Evolutionary conservation across 1,284 basidiomycete genomes (phyloP).

Genomic region (Hortiboletus rubellus): DNA sequence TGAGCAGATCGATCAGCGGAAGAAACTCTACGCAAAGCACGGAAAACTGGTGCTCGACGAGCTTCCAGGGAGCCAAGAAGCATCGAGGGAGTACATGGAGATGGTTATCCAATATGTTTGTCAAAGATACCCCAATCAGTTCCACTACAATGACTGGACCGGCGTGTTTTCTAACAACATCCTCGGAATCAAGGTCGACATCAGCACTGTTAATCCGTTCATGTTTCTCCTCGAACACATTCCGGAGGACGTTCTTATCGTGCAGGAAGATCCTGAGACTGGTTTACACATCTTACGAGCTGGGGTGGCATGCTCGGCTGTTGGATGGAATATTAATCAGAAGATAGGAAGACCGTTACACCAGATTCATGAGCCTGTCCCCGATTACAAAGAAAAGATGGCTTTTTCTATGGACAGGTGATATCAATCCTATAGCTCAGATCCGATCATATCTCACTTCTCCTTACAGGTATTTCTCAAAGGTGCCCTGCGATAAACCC

Average conservation of each 20-base stretch:
- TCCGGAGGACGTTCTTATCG: conserved; percentile 52
- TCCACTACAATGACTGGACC: conserved; percentile 36
- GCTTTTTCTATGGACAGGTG: conserved; percentile 51
- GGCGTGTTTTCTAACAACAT: conserved; percentile 45
- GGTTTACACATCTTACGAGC: conserved; percentile 45
- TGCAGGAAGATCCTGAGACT: conserved; percentile 40
- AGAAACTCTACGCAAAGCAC: conserved; percentile 38
- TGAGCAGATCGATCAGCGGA: conserved; percentile 44
- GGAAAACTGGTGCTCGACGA: conserved; percentile 41
- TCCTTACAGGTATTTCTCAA: conserved; percentile 44
- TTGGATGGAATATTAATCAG: conserved; percentile 48
- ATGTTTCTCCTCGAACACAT: conserved; percentile 47
- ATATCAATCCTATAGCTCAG: background rate
- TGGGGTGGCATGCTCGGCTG: conserved; percentile 45
- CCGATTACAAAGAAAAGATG: conserved; percentile 51
- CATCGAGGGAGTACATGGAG: conserved; percentile 48
- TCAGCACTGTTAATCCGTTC: conserved; percentile 37
- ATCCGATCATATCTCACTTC: conserved; percentile 1
- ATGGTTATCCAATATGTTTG: conserved; percentile 53
- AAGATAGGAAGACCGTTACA: conserved; percentile 49
- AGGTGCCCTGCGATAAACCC: conserved; percentile 45
- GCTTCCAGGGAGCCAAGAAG: conserved; percentile 42
- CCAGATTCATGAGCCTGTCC: conserved; percentile 48
- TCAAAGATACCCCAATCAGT: conserved; percentile 47
- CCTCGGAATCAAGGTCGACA: conserved; percentile 37